phyloP scores from a whole-genome alignment of 257 asterid genomes.

The Nicotiana tomentosiformis region DNA sequence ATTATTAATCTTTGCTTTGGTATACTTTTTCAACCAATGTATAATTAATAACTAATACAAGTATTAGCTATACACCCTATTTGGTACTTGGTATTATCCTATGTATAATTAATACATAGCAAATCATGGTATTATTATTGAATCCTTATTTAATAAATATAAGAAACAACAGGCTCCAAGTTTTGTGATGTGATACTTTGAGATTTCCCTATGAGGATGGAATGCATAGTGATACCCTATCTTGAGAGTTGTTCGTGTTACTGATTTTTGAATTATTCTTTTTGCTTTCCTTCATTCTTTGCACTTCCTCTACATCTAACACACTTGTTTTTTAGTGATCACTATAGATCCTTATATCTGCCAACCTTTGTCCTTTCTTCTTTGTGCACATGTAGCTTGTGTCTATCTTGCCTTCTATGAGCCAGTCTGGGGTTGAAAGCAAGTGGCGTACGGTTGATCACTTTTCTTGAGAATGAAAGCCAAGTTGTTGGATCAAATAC shows the following conservation, averaged over 20 bases:
- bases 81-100: no score
- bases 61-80: no score
- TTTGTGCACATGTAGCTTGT: slow-evolving; percentile 4
- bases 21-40: no score
- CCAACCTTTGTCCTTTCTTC: not conserved
- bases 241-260: not conserved
- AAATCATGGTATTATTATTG: not conserved
- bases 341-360: not conserved
- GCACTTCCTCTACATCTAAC: not conserved
- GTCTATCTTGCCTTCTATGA: not conserved
- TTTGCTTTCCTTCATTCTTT: not conserved
- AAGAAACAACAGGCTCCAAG: not conserved
- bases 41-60: no score
- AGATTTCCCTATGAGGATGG: not conserved
- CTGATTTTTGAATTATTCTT: not conserved
- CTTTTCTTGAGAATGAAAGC: not conserved
- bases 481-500: not conserved
- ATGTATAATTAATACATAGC: no score
- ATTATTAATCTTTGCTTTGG: no score
- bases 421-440: slow-evolving; percentile 1
- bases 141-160: not conserved
- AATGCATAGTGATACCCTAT: not conserved
- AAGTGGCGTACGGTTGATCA: not conserved
- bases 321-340: not conserved
- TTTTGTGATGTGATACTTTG: not conserved